phyloP scores from a whole-genome alignment of 2,329 filamentous ascomycete genomes.

The Phaeosphaeria sp. region DNA sequence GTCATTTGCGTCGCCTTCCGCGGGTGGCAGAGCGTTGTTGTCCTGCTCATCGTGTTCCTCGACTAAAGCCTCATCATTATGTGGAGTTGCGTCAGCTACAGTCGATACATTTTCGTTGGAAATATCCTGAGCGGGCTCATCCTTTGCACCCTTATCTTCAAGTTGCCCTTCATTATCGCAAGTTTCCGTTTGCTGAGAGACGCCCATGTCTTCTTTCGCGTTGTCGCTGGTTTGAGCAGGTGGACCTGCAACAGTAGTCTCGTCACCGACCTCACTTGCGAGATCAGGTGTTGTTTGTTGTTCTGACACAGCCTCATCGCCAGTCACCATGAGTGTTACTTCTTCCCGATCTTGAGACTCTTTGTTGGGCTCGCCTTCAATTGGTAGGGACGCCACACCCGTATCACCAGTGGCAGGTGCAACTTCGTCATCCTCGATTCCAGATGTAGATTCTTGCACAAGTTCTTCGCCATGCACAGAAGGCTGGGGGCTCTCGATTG shows the following conservation, averaged over 20 bases:
- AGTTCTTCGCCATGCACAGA: neutral
- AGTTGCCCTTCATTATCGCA: neutral
- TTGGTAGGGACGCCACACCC: neutral
- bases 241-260: neutral
- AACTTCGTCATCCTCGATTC: neutral
- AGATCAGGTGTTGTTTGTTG: neutral
- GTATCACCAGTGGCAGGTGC: neutral
- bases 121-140: neutral
- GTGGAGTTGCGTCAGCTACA: neutral
- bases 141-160: neutral
- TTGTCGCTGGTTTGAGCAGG: neutral
- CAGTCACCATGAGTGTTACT: neutral
- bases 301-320: neutral
- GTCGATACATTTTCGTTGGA: neutral
- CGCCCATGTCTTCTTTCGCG: neutral
- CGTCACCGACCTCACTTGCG: neutral
- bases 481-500: neutral
- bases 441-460: neutral
- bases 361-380: neutral
- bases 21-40: neutral
- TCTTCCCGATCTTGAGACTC: neutral
- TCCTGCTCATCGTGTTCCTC: neutral
- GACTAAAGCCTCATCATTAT: neutral
- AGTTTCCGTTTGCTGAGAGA: neutral
- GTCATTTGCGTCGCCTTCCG: neutral